Percentiles rank a stretch among this genome's conserved stretches.
These are phyloP conservation scores for Myrmaecium sp. DNA, from an alignment of 2,329 filamentous ascomycete genomes.

Conservation along the genomic window DNA sequence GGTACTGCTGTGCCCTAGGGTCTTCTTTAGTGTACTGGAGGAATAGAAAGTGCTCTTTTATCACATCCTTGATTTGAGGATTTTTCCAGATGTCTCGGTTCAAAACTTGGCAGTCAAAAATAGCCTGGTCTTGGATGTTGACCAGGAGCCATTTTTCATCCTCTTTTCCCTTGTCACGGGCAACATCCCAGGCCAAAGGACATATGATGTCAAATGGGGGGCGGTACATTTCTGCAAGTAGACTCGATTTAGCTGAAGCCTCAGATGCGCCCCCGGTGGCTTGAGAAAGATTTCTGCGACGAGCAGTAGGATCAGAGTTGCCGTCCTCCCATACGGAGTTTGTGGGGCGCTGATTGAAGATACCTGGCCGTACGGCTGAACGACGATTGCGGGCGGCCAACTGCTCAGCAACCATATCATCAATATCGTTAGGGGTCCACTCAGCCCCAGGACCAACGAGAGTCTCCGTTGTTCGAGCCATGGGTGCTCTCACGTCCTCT, in stretches of 20 bases:
- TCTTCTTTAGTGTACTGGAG: conserved; percentile 86
- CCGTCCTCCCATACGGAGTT: conserved; percentile 42
- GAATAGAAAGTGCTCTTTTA: conserved; percentile 89
- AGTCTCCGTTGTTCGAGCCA: conserved; percentile 81
- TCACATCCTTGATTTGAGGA: conserved; percentile 54
- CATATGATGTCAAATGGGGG: conserved; percentile 86
- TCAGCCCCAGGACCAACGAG: conserved; percentile 57
- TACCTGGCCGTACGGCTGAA: conserved; percentile 31
- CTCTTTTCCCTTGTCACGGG: conserved; percentile 70
- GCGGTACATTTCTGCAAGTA: conserved; percentile 79
- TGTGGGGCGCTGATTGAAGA: conserved; percentile 48
- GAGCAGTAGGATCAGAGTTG: conserved; percentile 27
- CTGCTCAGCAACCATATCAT: conserved; percentile 45
- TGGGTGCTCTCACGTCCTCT: conserved; percentile 63
- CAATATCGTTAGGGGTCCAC: conserved; percentile 30
- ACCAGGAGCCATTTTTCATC: conserved; percentile 88
- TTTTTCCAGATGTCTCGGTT: conserved; percentile 98
- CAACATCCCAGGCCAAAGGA: conserved; percentile 63
- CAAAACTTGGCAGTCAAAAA: conserved; percentile 86
- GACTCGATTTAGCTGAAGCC: conserved; percentile 50
- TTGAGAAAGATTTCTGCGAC: conserved; percentile 36
- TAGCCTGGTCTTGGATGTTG: conserved; percentile 82
- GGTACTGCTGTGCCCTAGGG: conserved; percentile 58
- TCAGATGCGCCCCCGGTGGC: conserved; percentile 51
- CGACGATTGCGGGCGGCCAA: conserved; percentile 31